A percentile compares a stretch with the other conserved stretches of the same genome.
phyloP scores from a whole-genome alignment of 805 yeast genomes.

The Lipomyces lipofer region DNA sequence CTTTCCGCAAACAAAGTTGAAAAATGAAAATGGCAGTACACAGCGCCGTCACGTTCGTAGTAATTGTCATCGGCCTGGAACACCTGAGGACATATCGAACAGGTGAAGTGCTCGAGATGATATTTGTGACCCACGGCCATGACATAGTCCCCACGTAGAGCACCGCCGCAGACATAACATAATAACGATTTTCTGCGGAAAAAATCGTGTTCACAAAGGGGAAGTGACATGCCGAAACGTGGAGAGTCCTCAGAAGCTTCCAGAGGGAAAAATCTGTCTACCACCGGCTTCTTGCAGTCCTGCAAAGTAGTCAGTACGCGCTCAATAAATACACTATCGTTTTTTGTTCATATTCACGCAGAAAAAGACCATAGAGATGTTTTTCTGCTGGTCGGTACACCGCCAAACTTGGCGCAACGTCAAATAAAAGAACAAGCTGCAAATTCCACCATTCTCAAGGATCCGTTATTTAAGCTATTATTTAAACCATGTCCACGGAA shows the following conservation, averaged over 20 bases:
- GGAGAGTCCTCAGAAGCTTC: conserved; percentile 43
- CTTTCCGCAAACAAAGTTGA: conserved; percentile 80
- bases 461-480: no score
- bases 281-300: conserved; percentile 79
- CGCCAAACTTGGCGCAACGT: no score
- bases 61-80: conserved; percentile 91
- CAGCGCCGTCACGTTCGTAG: conserved; percentile 77
- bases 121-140: conserved; percentile 90
- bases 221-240: conserved; percentile 39
- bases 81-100: conserved; percentile 79
- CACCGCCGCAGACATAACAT: conserved; percentile 83
- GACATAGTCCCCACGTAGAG: conserved; percentile 87
- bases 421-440: no score
- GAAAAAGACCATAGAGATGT: no score
- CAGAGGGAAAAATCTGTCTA: conserved; percentile 84
- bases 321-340: no score
- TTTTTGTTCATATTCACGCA: no score
- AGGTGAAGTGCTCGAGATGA: conserved; percentile 93
- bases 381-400: no score
- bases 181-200: conserved; percentile 80
- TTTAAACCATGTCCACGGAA: no score
- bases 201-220: conserved; percentile 89
- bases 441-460: no score
- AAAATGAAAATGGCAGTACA: conserved; percentile 91
- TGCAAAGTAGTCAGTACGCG: conserved; percentile 5